Percentiles rank a stretch among this genome's conserved stretches.
Conservation (phyloP, 768 basidiomycete genomes). For the Suillus bovinus region DNA sequence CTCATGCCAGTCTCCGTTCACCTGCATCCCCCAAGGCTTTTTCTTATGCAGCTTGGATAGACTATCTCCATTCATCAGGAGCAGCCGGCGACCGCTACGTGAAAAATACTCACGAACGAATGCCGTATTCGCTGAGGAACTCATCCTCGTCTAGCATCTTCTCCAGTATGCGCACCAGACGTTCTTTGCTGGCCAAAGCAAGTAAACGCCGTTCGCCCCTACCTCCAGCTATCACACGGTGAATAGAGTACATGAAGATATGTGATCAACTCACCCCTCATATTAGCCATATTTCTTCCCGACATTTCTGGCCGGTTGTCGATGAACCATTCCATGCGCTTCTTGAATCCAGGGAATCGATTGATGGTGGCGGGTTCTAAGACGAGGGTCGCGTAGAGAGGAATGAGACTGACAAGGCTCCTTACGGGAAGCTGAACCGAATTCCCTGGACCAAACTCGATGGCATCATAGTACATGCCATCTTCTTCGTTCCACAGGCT, state of each 20-base stretch:
- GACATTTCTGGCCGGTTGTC: constrained; percentile 89
- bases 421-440: constrained; percentile 92
- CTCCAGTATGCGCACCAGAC: constrained; percentile 83
- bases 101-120: constrained; percentile 73
- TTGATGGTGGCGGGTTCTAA: constrained; percentile 88
- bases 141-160: constrained; percentile 98
- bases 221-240: constrained; percentile 45
- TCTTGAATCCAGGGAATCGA: constrained; percentile 96
- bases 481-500: constrained; percentile 96
- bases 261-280: constrained; percentile 60
- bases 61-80: constrained; percentile 38
- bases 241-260: constrained; percentile 1
- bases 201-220: constrained; percentile 85
- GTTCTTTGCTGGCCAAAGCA: constrained; percentile 90
- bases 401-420: constrained; percentile 96
- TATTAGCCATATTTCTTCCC: constrained; percentile 93
- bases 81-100: constrained; percentile 7
- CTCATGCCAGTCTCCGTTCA: constrained; percentile 88
- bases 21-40: constrained; percentile 92
- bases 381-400: constrained; percentile 92
- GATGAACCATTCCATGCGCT: constrained; percentile 98
- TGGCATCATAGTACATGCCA: constrained; percentile 98
- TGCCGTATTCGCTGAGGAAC: constrained; percentile 93
- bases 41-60: constrained; percentile 90
- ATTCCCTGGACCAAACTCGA: constrained; percentile 79